Base-by-base conservation (phyloP, 2,329 filamentous ascomycete genomes). In the Curvularia lunata region DNA sequence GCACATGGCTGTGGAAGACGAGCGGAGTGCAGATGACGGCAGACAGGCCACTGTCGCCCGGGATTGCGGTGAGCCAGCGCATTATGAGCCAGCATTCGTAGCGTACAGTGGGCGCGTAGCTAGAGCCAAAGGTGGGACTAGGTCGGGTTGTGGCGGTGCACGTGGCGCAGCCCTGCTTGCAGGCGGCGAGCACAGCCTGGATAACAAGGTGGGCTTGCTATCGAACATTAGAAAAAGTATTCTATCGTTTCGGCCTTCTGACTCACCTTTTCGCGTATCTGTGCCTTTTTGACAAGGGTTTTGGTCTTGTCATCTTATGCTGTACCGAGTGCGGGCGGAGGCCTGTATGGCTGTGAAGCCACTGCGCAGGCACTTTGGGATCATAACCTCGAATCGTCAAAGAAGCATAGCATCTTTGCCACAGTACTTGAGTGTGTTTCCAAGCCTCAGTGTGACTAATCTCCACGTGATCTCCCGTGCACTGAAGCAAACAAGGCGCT, bases 91-190 rank as follows among this genome's bases (percentile, higher is more conserved):
- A 59, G 52, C 23, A 34, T 50, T 21, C 49, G 42, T 59, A 54
- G 61, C 55, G 49, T 56, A 42, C 53, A 54, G 49, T 58, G 42
- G 63, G 64, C 56, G 56, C 61, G 61, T 63, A 53, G 47, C 56
- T 50, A 54, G 54, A 62, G 62, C 58, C 32, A 64, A 56, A 65
- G 63, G 66, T 59, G 59, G 61, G 52, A 54, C 54, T 61, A 57
- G 61, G 57, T 58, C 21, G 52, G 59, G 18, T 25, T 49, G 63
- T 66, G 66, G 66, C 63, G 32, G 65, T 63, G 61, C 55, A 48
- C 34, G 56, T 52, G 53, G 54, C 51, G 51, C 54, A 49, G 34
- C 13, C 2, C 25, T 27, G 25, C 25, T 5, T 27, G 5, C 5
- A 27, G 2, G 5, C 2, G 13, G 10, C n/a, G 4, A 19, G 32